Evolutionary conservation across 2,329 filamentous ascomycete genomes (phyloP).

Genomic region (Fusarium sp.): DNA sequence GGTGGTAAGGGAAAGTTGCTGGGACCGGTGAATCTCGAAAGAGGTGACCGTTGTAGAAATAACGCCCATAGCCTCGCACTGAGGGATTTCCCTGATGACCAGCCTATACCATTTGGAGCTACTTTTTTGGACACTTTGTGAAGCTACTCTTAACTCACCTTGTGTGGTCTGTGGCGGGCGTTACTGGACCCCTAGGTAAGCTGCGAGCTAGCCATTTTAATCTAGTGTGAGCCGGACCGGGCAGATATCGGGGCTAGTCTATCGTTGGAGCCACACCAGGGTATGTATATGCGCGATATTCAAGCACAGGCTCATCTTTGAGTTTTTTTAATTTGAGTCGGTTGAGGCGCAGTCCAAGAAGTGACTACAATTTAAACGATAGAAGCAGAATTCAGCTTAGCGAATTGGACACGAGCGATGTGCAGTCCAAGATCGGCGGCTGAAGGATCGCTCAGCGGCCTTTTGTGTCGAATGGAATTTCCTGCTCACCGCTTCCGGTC

Average conservation of each 20-base stretch:
- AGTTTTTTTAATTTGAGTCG: not conserved
- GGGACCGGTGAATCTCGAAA: not conserved
- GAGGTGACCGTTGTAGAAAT: not conserved
- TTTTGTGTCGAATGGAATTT: not conserved
- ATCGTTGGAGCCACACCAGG: not conserved
- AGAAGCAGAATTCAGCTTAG: not conserved
- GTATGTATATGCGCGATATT: not conserved
- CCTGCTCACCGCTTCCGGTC: not conserved
- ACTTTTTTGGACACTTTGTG: not conserved
- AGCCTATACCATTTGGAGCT: not conserved
- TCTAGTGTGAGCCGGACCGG: not conserved
- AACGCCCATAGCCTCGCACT: rapidly evolving
- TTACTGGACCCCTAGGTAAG: not conserved
- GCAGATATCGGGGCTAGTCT: not conserved
- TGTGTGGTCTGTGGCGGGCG: not conserved
- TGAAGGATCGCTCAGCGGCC: not conserved
- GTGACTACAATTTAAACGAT: not conserved
- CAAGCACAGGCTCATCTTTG: not conserved
- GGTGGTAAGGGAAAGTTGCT: not conserved
- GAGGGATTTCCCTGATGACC: not conserved
- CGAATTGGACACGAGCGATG: not conserved
- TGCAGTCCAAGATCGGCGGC: not conserved
- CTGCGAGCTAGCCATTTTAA: not conserved
- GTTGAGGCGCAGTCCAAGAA: not conserved
- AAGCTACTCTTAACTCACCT: not conserved